phyloP scores from a whole-genome alignment of 345 rosid genomes.

The Anastatica hierochuntica region DNA sequence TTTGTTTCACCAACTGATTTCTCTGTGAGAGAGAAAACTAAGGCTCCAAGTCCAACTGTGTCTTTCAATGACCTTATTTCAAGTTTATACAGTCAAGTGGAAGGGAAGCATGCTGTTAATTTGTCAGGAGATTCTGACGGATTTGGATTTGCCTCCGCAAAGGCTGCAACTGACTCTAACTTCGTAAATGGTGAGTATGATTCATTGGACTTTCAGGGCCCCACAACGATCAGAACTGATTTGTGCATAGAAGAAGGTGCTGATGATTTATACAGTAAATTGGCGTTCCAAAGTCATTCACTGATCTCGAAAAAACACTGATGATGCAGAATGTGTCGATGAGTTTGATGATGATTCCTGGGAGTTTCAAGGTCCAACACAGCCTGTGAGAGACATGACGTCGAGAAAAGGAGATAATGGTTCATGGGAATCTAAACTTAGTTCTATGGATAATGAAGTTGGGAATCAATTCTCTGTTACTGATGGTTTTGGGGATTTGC shows the following conservation, averaged over 20 bases:
- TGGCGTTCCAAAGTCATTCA: slow-evolving; percentile 64
- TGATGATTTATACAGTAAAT: slow-evolving; percentile 48
- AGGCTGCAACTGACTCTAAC: background rate
- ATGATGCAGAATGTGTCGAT: slow-evolving; percentile 21
- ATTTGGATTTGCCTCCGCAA: background rate
- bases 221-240: slow-evolving; percentile 16
- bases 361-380: slow-evolving; percentile 40
- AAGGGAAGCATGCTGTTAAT: slow-evolving; percentile 29
- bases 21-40: slow-evolving; percentile 20
- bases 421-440: slow-evolving; percentile 35
- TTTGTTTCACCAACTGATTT: slow-evolving; percentile 21
- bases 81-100: slow-evolving; percentile 60
- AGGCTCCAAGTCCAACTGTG: slow-evolving; percentile 26
- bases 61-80: slow-evolving; percentile 69
- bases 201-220: slow-evolving; percentile 25
- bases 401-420: background rate
- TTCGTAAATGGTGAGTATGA: slow-evolving; percentile 19
- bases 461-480: slow-evolving; percentile 18
- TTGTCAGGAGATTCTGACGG: slow-evolving; percentile 25
- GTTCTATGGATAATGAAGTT: slow-evolving; percentile 25
- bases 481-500: slow-evolving; percentile 22
- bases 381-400: slow-evolving; percentile 8
- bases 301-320: slow-evolving; percentile 17
- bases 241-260: slow-evolving; percentile 19
- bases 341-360: slow-evolving; percentile 63